Percentiles rank a stretch among this genome's conserved stretches.
Conservation (phyloP, 495 filamentous ascomycete genomes). For the Penicillium malachiteum region DNA sequence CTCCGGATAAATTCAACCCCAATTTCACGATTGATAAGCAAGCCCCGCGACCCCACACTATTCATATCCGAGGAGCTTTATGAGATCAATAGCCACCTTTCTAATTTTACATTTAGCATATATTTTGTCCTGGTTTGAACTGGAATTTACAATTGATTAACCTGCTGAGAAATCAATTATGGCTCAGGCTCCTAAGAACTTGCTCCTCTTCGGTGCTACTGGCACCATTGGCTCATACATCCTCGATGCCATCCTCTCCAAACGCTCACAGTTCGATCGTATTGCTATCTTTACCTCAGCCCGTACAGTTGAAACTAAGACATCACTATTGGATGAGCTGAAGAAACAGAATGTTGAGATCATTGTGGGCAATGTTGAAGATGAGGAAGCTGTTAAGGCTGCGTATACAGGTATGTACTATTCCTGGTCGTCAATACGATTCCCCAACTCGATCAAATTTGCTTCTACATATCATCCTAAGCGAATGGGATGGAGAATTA, state of each 20-base stretch:
- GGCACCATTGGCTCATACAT: slow-evolving; percentile 68
- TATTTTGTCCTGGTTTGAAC: background rate
- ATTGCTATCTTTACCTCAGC: slow-evolving; percentile 65
- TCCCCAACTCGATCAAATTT: background rate
- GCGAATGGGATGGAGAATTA: background rate
- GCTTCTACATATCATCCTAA: background rate
- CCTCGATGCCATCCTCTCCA: slow-evolving; percentile 53
- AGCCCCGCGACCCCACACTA: background rate
- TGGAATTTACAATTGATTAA: background rate
- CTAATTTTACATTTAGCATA: background rate
- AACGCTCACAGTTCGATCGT: slow-evolving; percentile 51
- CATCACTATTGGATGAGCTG: slow-evolving; percentile 36
- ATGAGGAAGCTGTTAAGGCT: slow-evolving; percentile 48
- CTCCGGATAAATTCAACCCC: background rate
- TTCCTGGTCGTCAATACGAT: no score
- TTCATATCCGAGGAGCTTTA: background rate
- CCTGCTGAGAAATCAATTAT: background rate
- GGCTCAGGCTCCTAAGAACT: slow-evolving; percentile 33
- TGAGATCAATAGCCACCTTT: background rate
- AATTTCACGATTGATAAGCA: background rate
- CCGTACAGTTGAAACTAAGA: slow-evolving; percentile 45
- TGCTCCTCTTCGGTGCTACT: slow-evolving; percentile 71
- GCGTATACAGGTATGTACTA: slow-evolving; percentile 50
- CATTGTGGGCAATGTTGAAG: slow-evolving; percentile 58
- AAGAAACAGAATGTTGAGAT: slow-evolving; percentile 52